Evolutionary conservation across 768 basidiomycete species (phyloP), one percentile per base, ranked within the genome.

Genomic region (Megacollybia marginata): DNA sequence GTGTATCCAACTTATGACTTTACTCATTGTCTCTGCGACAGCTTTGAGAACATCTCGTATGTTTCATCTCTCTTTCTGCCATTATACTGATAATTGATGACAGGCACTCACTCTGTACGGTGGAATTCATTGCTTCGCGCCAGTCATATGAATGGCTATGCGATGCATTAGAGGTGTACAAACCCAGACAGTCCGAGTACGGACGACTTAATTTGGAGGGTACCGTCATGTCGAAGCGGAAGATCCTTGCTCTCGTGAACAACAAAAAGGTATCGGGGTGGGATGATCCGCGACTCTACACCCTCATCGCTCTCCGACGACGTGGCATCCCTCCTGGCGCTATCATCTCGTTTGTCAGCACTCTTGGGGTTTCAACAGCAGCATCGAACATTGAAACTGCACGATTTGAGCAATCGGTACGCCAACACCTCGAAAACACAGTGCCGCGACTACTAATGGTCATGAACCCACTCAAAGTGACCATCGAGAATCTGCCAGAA

Each of bases 131-230:
- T 57, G 82, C 85, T 18, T 93, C 96, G 2, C 88, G 96, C 48
- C 89, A 92, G 62, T 96, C 96, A 0, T 98, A 99, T 64, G 96
- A 99, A 60, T 99, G 96, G 96, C 79, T 99, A 11, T 99, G 96
- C 59, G 95, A 99, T 62, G 92, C 90, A 2, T 74, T 98, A n/a
- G 90, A 89, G 53, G 86, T 98, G 2, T 99, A 98, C 76, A 96
- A 93, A 64, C 94, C 96, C 18, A 84, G 83, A 50, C 96, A 99
- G 68, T 94, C 92, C 44, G 96, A 99, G 64, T 98, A 91, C 59
- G 96, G 96, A 18, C 82, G 96, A 48, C 75, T 98, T 44, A 92
- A 84, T 59, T 65, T 99, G 43, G 89, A 95, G 54, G 96, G 96
- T 31, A 94, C 94, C 15, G 83, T 99, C 65, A 92, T 87, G 74